Evolutionary conservation across 2,329 filamentous ascomycete species (phyloP), one percentile per base, ranked within the genome.

Genomic region (Penicillium hesseltinei): DNA sequence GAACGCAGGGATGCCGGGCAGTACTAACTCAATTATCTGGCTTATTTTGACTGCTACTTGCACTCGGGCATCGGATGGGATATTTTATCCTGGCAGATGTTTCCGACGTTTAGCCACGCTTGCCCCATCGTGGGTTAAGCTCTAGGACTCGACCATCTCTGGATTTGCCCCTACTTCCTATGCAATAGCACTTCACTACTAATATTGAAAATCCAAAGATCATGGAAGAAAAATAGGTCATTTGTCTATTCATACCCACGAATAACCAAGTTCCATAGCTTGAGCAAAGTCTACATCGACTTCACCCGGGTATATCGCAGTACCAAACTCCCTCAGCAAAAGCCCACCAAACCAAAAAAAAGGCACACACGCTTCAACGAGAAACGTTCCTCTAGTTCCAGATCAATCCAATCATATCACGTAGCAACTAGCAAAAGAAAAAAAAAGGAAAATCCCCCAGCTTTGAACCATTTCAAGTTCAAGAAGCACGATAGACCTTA

Each of bases 401-500:
- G 13, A 21, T 10, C 29, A 33, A 33, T 9, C 6, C 27, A 46
- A 33, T 11, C 9, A 36, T n/a, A n/a, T 25, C 21, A 48, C n/a
- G 6, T 8, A 46, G 31, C 40, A 46, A 53, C 45, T 25, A 45
- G 21, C 19, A 52, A 36, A 27, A 31, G 2, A 39, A 23, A 11
- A 9, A 13, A 29, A 23, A 38, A 35, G 4, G 7, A 2, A 11
- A 35, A 5, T 1, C 2, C 3, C 3, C 9, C 5, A 17, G 2
- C 15, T 9, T 11, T 47, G 7, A 48, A 11, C 9, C 29, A 17
- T 36, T 3, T n/a, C 15, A 29, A 31, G 13, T 9, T 48, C n/a
- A 61, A 40, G 19, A 19, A 54, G 75, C 71, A 61, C 78, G 73
- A 67, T 86, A 88, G 2, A 88, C 80, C 60, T 82, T 75, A 61